Evolutionary conservation across 371 early-diverging fungal species (phyloP).

Genomic region (Mucor plumbeus): DNA sequence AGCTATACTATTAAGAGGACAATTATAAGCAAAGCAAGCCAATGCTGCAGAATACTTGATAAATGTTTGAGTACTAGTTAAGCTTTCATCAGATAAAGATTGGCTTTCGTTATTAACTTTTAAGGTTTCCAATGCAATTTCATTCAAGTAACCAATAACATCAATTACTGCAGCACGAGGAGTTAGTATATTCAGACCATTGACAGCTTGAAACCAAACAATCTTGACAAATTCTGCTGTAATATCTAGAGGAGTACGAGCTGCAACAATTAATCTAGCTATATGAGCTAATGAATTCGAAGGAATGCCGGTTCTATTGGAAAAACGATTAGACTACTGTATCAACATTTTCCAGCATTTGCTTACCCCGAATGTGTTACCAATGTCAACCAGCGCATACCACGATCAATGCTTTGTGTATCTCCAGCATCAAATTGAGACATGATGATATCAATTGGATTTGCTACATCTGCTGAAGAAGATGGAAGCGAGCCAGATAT

Average conservation of each 20-base stretch:
- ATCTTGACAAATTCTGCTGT: conserved; percentile 46
- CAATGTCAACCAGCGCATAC: conserved; percentile 52
- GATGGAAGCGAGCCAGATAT: not conserved
- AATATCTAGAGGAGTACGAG: conserved; percentile 30
- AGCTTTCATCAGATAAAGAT: conserved; percentile 25
- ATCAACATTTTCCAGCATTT: no score
- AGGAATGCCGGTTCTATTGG: conserved; percentile 50
- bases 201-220: conserved; percentile 57
- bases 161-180: conserved; percentile 45
- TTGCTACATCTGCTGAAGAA: conserved; percentile 15
- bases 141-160: conserved; percentile 49
- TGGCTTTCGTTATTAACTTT: conserved; percentile 26
- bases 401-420: conserved; percentile 37
- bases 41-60: conserved; percentile 48
- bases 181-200: conserved; percentile 32
- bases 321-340: not conserved
- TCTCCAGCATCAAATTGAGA: conserved; percentile 37
- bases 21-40: conserved; percentile 47
- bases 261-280: conserved; percentile 37
- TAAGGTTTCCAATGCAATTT: conserved; percentile 36
- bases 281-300: conserved; percentile 42
- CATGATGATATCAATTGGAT: conserved; percentile 42
- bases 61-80: conserved; percentile 37
- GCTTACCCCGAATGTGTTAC: conserved; percentile 53
- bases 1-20: conserved; percentile 42